Conservation (phyloP, 768 basidiomycete genomes). For the Hericium erinaceus region DNA sequence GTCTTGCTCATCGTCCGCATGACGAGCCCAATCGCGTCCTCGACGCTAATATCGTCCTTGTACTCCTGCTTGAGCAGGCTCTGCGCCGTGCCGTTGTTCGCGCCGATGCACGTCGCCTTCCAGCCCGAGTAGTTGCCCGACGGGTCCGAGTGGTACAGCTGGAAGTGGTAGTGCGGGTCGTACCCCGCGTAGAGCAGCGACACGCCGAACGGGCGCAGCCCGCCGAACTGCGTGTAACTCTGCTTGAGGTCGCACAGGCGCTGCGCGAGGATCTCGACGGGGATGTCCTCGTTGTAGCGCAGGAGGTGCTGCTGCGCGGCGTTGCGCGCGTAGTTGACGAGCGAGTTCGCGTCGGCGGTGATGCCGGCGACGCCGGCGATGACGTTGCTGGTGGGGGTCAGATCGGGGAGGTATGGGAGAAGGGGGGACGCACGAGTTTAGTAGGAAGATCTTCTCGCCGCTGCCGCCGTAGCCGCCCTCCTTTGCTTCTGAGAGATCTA, state of each 20-base stretch:
- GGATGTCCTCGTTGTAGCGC: constrained; percentile 94
- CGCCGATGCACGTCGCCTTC: constrained; percentile 99
- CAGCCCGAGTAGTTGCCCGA: constrained; percentile 98
- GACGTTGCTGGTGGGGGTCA: constrained; percentile 50
- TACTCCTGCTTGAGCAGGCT: constrained; percentile 96
- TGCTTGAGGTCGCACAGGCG: constrained; percentile 96
- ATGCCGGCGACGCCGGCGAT: constrained; percentile 92
- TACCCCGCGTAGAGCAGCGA: constrained; percentile 95
- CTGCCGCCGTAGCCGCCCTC: constrained; percentile 90
- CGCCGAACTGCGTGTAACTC: constrained; percentile 95
- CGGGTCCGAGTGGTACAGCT: constrained; percentile 96
- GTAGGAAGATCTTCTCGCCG: constrained; percentile 94
- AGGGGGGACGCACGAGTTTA: constrained; percentile 65
- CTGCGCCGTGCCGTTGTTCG: constrained; percentile 94
- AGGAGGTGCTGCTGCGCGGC: constrained; percentile 86
- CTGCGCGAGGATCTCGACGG: constrained; percentile 92
- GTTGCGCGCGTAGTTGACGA: constrained; percentile 88
- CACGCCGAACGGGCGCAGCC: constrained; percentile 96
- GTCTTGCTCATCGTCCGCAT: constrained; percentile 98
- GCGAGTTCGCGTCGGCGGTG: constrained; percentile 95
- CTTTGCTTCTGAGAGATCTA: constrained; percentile 81
- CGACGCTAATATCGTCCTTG: constrained; percentile 86
- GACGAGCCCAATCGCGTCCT: constrained; percentile 88
- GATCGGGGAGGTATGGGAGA: background rate
- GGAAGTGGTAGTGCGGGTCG: constrained; percentile 93